phyloP scores from a whole-genome alignment of 306 rosid species.

The Gynostemma pentaphyllum region DNA sequence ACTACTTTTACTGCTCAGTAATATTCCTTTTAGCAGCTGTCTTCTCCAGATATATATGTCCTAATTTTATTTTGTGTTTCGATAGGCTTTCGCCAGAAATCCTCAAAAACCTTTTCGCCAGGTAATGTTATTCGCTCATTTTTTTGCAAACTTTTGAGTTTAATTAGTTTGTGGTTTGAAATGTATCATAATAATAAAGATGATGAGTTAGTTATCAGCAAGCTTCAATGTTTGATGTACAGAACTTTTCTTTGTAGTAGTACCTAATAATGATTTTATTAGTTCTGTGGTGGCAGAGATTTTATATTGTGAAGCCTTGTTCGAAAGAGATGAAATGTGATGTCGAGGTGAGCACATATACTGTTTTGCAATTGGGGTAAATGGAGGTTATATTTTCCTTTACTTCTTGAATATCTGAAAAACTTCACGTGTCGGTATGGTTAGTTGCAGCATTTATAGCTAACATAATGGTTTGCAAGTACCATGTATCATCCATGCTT shows the following conservation, averaged over 20 bases:
- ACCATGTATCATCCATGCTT: neutral
- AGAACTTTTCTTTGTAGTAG: neutral
- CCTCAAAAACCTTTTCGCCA: conserved; percentile 95
- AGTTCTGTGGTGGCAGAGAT: conserved; percentile 55
- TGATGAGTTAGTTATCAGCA: neutral
- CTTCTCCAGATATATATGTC: neutral
- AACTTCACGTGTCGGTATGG: neutral
- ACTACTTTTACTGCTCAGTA: neutral
- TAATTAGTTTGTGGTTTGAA: neutral
- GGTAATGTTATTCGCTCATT: conserved; percentile 26
- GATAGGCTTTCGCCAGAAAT: conserved; percentile 94
- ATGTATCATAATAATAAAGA: neutral
- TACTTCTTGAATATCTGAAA: neutral
- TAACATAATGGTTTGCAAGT: neutral
- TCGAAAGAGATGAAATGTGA: conserved; percentile 93
- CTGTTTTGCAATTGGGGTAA: neutral
- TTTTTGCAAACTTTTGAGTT: neutral
- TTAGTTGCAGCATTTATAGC: neutral
- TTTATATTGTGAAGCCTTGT: conserved; percentile 85
- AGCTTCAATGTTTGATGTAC: neutral
- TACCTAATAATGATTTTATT: neutral
- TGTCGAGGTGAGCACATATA: conserved; percentile 61
- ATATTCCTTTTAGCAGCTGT: neutral
- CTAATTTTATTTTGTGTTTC: conserved; percentile 20
- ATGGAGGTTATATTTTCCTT: neutral